phyloP scores from a whole-genome alignment of 306 rosid genomes.

The Prunus salicina region DNA sequence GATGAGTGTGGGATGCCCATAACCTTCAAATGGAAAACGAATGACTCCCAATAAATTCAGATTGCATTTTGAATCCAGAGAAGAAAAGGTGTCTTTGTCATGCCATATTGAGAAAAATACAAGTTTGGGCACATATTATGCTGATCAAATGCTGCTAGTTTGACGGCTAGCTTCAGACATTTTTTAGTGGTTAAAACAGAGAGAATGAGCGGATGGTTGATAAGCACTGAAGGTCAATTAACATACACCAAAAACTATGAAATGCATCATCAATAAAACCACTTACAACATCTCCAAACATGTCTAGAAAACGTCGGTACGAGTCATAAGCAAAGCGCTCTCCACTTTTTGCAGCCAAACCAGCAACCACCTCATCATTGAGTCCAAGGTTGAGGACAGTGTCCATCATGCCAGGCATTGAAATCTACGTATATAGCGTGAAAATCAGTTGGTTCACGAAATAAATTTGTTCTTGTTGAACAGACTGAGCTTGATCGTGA shows the following conservation, averaged over 20 bases:
- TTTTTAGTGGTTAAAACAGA: background rate
- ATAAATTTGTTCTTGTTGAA: background rate
- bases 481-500: background rate
- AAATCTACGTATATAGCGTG: slow-evolving; percentile 44
- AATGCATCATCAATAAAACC: slow-evolving; percentile 12
- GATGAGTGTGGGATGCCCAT: slow-evolving; percentile 79
- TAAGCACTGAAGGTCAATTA: slow-evolving; percentile 12
- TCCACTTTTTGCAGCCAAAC: slow-evolving; percentile 87
- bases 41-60: background rate
- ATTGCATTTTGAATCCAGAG: background rate
- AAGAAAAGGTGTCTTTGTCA: background rate
- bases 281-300: slow-evolving; percentile 97
- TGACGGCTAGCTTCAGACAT: background rate
- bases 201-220: slow-evolving; percentile 1
- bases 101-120: background rate
- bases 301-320: slow-evolving; percentile 87
- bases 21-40: slow-evolving; percentile 49
- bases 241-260: background rate
- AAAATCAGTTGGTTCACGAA: background rate
- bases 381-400: slow-evolving; percentile 97
- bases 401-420: slow-evolving; percentile 99
- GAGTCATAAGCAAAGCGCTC: slow-evolving; percentile 97
- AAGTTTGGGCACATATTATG: background rate
- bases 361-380: slow-evolving; percentile 84
- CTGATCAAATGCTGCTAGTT: background rate